Conservation (phyloP, 2,329 filamentous ascomycete genomes). For the Colletotrichum tabaci region DNA sequence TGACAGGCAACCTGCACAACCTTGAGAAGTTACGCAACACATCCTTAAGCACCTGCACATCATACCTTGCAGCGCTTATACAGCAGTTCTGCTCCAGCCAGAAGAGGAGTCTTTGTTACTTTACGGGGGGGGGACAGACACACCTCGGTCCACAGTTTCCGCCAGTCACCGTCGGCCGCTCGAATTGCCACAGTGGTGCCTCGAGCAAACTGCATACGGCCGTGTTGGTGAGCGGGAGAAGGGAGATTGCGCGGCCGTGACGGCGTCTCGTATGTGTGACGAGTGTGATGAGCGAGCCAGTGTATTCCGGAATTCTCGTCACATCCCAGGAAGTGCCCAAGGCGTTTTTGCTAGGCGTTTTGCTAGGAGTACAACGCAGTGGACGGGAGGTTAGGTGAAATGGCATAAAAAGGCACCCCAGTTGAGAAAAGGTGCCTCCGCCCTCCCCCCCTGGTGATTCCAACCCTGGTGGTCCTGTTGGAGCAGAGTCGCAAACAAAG, state of each 20-base stretch:
- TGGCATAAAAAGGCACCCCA: neutral
- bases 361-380: neutral
- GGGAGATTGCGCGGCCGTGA: conserved; percentile 22
- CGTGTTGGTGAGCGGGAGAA: conserved; percentile 2
- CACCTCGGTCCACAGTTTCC: neutral
- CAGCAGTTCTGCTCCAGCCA: neutral
- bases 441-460: neutral
- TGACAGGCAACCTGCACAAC: conserved; percentile 5
- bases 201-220: conserved; percentile 23
- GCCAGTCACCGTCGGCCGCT: neutral
- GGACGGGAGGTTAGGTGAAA: neutral
- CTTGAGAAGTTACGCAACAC: neutral
- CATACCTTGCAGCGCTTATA: neutral
- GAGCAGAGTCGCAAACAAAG: conserved; percentile 12
- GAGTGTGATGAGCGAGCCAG: conserved; percentile 23
- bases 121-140: neutral
- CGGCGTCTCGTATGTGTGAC: conserved; percentile 12
- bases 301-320: neutral
- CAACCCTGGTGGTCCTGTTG: neutral
- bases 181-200: neutral
- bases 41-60: neutral
- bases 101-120: neutral
- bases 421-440: neutral
- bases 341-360: neutral
- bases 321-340: neutral